Percentiles rank a stretch among this genome's conserved stretches.
These are phyloP conservation scores for Sanguinoderma infundibulare DNA, from an alignment of 1,284 basidiomycete species.

Conservation along the genomic window DNA sequence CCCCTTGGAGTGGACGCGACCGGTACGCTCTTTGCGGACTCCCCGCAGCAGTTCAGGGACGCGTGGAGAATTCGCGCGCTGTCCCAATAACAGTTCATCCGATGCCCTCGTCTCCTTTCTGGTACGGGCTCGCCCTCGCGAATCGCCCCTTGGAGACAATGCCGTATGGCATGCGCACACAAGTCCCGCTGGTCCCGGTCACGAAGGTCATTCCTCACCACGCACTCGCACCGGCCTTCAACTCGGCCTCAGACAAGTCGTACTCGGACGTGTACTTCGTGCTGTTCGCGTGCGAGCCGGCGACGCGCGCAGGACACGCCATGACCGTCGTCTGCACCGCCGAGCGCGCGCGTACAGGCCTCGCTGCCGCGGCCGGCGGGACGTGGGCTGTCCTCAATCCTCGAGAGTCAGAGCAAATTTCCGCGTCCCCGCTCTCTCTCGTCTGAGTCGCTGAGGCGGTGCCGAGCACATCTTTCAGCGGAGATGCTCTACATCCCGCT, in stretches of 20 bases:
- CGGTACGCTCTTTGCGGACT: background rate
- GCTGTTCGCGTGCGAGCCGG: constrained; percentile 1
- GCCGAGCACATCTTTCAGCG: background rate
- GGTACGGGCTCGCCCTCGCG: background rate
- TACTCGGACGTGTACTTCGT: constrained; percentile 1
- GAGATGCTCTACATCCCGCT: background rate
- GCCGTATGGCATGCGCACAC: background rate
- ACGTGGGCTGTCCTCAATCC: background rate
- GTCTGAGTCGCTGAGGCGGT: background rate
- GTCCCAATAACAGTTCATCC: background rate
- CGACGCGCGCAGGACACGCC: background rate
- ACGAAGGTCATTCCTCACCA: background rate
- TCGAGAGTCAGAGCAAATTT: background rate
- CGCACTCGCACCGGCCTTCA: no score
- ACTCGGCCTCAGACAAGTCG: background rate
- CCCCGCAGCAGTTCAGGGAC: background rate
- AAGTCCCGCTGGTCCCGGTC: background rate
- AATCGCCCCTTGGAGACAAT: background rate
- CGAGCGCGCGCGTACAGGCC: background rate
- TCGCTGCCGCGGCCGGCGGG: background rate
- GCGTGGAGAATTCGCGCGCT: background rate
- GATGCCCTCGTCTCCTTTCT: background rate
- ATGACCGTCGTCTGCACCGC: constrained; percentile 1
- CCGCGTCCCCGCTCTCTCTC: constrained; percentile 1
- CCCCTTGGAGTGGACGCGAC: background rate